These are phyloP conservation scores for Epichloe amarillans DNA, from an alignment of 2,329 filamentous ascomycete genomes.

Conservation along the genomic window DNA sequence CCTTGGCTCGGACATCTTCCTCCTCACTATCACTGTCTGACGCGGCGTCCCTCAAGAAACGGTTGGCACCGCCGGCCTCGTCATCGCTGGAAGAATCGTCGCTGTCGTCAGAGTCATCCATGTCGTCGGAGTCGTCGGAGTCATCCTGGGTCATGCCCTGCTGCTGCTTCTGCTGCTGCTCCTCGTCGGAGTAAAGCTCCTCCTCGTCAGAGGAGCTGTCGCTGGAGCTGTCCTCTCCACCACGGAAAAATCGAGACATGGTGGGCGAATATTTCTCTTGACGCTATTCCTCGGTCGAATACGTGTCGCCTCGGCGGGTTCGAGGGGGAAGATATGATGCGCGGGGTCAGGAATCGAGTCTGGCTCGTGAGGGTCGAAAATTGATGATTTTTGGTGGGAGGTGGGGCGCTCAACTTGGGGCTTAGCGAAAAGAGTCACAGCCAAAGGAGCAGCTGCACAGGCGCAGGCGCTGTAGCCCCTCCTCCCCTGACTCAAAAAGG, in stretches of 20 bases:
- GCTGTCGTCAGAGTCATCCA: conserved; percentile 37
- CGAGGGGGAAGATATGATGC: conserved; percentile 10
- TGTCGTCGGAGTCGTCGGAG: conserved; percentile 27
- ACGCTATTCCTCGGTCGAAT: conserved; percentile 4
- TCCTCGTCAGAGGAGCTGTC: conserved; percentile 95
- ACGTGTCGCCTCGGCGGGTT: conserved; percentile 6
- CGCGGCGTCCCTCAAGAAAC: conserved; percentile 66
- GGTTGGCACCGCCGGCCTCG: conserved; percentile 57
- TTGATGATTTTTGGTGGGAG: conserved; percentile 31
- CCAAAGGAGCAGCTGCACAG: neutral
- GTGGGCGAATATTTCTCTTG: conserved; percentile 25
- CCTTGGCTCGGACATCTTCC: conserved; percentile 70
- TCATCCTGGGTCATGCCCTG: conserved; percentile 23
- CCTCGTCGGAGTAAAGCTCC: conserved; percentile 60
- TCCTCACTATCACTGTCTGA: conserved; percentile 77
- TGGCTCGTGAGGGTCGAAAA: conserved; percentile 20
- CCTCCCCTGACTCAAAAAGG: neutral
- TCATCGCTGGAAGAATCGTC: conserved; percentile 49
- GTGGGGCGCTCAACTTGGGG: conserved; percentile 25
- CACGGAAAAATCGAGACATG: conserved; percentile 96
- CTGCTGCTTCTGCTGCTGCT: conserved; percentile 21
- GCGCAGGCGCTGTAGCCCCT: neutral
- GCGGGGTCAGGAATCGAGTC: conserved; percentile 23
- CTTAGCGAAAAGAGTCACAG: conserved; percentile 18
- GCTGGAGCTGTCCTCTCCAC: conserved; percentile 82